Evolutionary conservation across 2,329 filamentous ascomycete genomes (phyloP).

Genomic region (Aschersonia sp.): DNA sequence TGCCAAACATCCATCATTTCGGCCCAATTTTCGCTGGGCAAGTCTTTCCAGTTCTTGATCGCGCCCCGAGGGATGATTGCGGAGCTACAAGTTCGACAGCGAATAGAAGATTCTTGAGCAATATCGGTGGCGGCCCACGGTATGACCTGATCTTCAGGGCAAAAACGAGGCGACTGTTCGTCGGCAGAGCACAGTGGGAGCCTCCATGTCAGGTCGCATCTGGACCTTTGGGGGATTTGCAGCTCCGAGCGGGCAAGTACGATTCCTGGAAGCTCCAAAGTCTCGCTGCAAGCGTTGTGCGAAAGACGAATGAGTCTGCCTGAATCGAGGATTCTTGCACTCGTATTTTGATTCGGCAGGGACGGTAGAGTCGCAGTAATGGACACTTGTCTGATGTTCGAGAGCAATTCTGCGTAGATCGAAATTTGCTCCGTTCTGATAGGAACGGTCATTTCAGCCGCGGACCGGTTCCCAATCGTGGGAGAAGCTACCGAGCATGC

Average conservation of each 20-base stretch:
- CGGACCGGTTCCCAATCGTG: not conserved
- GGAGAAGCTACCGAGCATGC: not conserved
- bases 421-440: slow-evolving; percentile 8
- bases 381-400: slow-evolving; percentile 50
- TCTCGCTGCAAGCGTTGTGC: slow-evolving; percentile 25
- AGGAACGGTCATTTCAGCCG: not conserved
- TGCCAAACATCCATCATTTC: slow-evolving; percentile 99
- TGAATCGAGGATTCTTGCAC: slow-evolving; percentile 26
- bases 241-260: slow-evolving; percentile 20
- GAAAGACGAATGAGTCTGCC: slow-evolving; percentile 29
- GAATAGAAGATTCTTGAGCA: slow-evolving; percentile 21
- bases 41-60: slow-evolving; percentile 64
- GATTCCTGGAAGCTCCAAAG: slow-evolving; percentile 27
- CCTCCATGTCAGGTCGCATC: slow-evolving; percentile 34
- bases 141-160: slow-evolving; percentile 22
- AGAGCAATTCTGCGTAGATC: slow-evolving; percentile 50
- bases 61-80: slow-evolving; percentile 20
- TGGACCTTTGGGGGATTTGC: slow-evolving; percentile 18
- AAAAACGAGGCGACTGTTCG: slow-evolving; percentile 11
- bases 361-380: slow-evolving; percentile 36
- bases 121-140: slow-evolving; percentile 45
- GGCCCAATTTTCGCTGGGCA: slow-evolving; percentile 95
- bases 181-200: slow-evolving; percentile 25
- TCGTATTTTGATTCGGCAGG: slow-evolving; percentile 25
- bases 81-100: slow-evolving; percentile 24